These are phyloP conservation scores for Pseudovirgaria hyperparasitica DNA, from an alignment of 2,329 filamentous ascomycete genomes.

Conservation along the genomic window DNA sequence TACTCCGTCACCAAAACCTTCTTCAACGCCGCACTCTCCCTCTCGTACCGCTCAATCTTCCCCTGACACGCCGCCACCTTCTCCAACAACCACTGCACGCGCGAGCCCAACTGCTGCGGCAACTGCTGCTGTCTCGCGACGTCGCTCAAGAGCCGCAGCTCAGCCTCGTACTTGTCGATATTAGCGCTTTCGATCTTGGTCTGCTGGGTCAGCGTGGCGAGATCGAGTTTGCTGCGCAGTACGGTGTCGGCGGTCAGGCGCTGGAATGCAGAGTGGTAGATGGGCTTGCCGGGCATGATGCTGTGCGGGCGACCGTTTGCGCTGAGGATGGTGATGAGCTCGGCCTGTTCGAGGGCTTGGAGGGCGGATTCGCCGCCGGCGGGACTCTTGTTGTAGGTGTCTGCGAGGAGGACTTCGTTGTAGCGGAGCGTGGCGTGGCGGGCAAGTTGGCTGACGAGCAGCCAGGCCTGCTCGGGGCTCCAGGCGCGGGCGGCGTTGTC, in stretches of 20 bases:
- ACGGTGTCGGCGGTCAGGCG: constrained; percentile 59
- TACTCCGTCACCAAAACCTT: constrained; percentile 49
- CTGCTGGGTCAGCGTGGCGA: constrained; percentile 56
- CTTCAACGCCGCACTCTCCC: constrained; percentile 58
- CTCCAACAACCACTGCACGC: constrained; percentile 58
- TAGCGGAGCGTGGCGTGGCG: constrained; percentile 59
- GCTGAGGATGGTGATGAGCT: constrained; percentile 67
- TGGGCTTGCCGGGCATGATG: constrained; percentile 71
- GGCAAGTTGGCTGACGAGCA: constrained; percentile 67
- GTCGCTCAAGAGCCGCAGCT: constrained; percentile 58
- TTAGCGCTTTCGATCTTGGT: constrained; percentile 58
- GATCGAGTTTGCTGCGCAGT: constrained; percentile 54
- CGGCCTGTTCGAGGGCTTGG: constrained; percentile 68
- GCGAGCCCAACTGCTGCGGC: constrained; percentile 51
- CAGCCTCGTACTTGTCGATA: constrained; percentile 68
- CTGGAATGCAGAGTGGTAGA: constrained; percentile 74
- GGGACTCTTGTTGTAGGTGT: constrained; percentile 65
- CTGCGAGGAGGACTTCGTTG: constrained; percentile 69
- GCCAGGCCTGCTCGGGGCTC: constrained; percentile 82
- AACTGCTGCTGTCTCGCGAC: constrained; percentile 58
- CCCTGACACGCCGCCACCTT: constrained; percentile 64
- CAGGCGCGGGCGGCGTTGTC: constrained; percentile 47
- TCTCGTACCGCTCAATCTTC: constrained; percentile 63
- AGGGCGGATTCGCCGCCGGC: constrained; percentile 61
- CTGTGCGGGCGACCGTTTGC: constrained; percentile 63